Base-by-base conservation (phyloP, 2,329 filamentous ascomycete species). In the Harringtonia lauricola region DNA sequence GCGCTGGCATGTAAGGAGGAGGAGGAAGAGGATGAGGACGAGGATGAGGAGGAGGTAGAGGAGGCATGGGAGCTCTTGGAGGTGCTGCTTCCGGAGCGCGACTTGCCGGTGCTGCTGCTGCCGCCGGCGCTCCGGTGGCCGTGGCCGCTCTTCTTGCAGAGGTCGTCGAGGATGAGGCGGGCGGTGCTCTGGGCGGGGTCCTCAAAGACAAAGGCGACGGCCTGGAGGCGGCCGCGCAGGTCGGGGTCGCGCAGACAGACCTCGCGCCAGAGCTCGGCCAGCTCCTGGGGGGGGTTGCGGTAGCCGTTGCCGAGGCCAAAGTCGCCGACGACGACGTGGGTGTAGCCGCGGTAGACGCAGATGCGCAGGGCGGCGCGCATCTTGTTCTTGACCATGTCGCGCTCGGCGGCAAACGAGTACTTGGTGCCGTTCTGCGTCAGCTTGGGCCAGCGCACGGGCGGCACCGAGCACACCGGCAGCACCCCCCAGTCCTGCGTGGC, bases 391-490 rank as follows among this genome's bases (percentile, higher is more conserved):
- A 86, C 83, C 58, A 86, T 70, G 51, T 83, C 77, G 48, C 74
- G 74, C 61, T 88, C 84, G 53, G 80, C 70, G 4, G 70, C 67
- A 59, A 89, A 88, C 0, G 81, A 83, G 61, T 86, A 88, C 49
- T 75, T 76, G 48, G 68, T 68, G n/a, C 78, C 79, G 39, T 70
- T 68, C 47, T 78, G 74, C 53, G 79, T 79, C 33, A 88, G 71
- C 60, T 86, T 87, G 17, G 84, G 84, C 62, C 83, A 77, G 21
- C 81, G 74, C 8, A 81, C 77, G 10, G 84, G 82, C 19, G 81
- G 74, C 18, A 87, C 79, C 2, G 81, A 86, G 44, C 87, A 74
- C n/a, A 88, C 79, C 10, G 83, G 81, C 26, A 86, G 62, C 37
- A 73, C 67, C 51, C 63, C 63, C 74, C 72, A 83, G 38, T 60